phyloP scores from a whole-genome alignment of 1,284 basidiomycete species.

The Trichosporon sp. region DNA sequence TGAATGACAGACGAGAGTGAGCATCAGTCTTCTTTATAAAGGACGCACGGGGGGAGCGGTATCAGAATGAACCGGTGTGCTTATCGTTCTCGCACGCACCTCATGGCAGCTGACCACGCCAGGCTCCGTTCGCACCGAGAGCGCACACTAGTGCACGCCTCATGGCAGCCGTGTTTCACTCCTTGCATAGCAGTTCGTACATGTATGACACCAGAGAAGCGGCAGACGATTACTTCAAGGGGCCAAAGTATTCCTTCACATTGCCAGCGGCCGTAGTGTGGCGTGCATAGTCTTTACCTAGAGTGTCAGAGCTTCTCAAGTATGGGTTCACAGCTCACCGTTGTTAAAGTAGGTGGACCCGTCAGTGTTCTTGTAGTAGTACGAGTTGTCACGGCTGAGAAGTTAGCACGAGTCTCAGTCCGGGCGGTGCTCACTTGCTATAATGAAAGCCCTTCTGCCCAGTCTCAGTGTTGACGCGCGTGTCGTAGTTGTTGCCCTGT shows the following conservation, averaged over 20 bases:
- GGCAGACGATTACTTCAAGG: slow-evolving; percentile 14
- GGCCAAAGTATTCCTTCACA: slow-evolving; percentile 30
- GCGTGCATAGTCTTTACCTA: slow-evolving; percentile 59
- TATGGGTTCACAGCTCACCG: slow-evolving; percentile 29
- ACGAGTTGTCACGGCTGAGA: slow-evolving; percentile 58
- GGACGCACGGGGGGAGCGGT: too few relatives aligned
- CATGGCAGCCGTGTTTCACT: neutral
- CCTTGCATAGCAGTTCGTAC: neutral
- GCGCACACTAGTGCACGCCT: neutral
- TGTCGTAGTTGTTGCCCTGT: slow-evolving; percentile 65
- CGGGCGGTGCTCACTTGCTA: slow-evolving; percentile 57
- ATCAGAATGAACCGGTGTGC: neutral
- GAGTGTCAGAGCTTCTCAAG: slow-evolving; percentile 5
- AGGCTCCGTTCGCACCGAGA: neutral
- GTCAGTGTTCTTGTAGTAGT: slow-evolving; percentile 66
- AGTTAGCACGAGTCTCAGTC: neutral
- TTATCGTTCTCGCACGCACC: too few relatives aligned
- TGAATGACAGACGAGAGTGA: neutral
- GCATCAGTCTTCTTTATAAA: neutral
- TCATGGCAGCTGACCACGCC: too few relatives aligned
- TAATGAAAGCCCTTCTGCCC: slow-evolving; percentile 63
- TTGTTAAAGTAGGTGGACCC: slow-evolving; percentile 66
- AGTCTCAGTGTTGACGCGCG: slow-evolving; percentile 57
- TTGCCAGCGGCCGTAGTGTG: slow-evolving; percentile 63
- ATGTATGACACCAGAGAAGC: neutral